Percentiles rank a stretch among this genome's conserved stretches.
These are phyloP conservation scores for Saccharomycopsis sp. DNA, from an alignment of 805 yeast genomes.

Conservation along the genomic window DNA sequence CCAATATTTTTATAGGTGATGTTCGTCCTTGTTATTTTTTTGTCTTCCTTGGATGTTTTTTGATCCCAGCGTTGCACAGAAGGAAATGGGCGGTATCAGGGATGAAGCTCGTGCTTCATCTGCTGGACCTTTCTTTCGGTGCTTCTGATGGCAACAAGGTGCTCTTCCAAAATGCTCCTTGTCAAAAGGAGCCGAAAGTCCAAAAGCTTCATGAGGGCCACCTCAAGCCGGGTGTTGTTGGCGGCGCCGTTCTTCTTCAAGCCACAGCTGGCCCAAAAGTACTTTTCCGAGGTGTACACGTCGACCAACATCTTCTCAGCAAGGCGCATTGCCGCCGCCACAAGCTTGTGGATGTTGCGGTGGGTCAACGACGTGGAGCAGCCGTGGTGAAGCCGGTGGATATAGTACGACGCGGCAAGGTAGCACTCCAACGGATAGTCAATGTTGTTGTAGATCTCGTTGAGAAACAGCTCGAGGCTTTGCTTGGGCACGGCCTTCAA, in stretches of 20 bases:
- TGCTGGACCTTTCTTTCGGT: no score
- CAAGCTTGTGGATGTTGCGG: constrained; percentile 11
- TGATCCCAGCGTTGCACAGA: no score
- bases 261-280: constrained; percentile 6
- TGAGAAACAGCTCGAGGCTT: no score
- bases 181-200: constrained; percentile 4
- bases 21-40: no score
- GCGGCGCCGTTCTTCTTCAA: constrained; percentile 2
- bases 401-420: constrained; percentile 11
- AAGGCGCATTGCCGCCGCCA: constrained; percentile 5
- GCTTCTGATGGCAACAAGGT: constrained; percentile 4
- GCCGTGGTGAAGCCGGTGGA: constrained; percentile 5
- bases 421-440: constrained; percentile 5
- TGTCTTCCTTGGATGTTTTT: no score
- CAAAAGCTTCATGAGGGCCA: constrained; percentile 6
- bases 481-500: no score
- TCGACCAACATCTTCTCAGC: constrained; percentile 11
- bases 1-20: no score
- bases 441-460: constrained; percentile 8
- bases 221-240: constrained; percentile 3
- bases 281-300: background rate
- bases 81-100: no score
- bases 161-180: background rate
- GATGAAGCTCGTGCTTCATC: no score
- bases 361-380: constrained; percentile 1